Percentiles rank a stretch among this genome's conserved stretches.
phyloP scores from a whole-genome alignment of 2,329 filamentous ascomycete species.

The Fusarium guadeloupense region DNA sequence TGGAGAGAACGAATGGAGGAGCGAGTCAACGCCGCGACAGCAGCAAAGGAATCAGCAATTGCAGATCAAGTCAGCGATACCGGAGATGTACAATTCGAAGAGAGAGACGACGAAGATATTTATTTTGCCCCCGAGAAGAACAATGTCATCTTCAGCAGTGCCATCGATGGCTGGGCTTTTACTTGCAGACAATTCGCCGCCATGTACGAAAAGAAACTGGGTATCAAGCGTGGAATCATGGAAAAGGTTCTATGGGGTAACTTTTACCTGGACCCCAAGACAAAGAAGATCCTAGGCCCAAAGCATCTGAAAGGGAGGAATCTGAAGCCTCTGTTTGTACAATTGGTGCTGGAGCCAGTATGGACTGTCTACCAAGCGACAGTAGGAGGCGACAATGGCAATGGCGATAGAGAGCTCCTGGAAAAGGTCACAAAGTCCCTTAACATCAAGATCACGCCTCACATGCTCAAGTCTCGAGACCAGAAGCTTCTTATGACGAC shows the following conservation, averaged over 20 bases:
- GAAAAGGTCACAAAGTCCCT: constrained; percentile 97
- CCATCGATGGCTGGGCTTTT: constrained; percentile 98
- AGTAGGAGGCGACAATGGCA: constrained; percentile 80
- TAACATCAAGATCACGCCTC: constrained; percentile 82
- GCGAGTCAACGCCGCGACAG: constrained; percentile 75
- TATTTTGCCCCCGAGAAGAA: constrained; percentile 99
- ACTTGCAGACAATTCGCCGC: constrained; percentile 93
- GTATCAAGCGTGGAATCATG: constrained; percentile 86
- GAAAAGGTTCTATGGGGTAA: constrained; percentile 98
- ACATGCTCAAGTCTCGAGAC: constrained; percentile 85
- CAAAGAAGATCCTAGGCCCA: constrained; percentile 87
- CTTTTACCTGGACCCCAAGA: constrained; percentile 96
- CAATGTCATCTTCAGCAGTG: constrained; percentile 98
- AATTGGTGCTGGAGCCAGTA: constrained; percentile 92
- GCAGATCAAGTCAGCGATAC: constrained; percentile 61
- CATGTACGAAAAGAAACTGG: constrained; percentile 95
- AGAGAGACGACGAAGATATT: constrained; percentile 93
- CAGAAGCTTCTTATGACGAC: constrained; percentile 84
- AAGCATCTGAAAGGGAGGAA: constrained; percentile 94
- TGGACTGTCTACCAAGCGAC: constrained; percentile 97
- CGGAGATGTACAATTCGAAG: constrained; percentile 79
- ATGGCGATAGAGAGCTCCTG: constrained; percentile 81
- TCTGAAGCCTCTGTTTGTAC: constrained; percentile 97
- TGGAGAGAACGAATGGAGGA: constrained; percentile 96
- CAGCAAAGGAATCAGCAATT: constrained; percentile 63